phyloP scores from a whole-genome alignment of 306 rosid genomes.

The Cucumis cinereus region DNA sequence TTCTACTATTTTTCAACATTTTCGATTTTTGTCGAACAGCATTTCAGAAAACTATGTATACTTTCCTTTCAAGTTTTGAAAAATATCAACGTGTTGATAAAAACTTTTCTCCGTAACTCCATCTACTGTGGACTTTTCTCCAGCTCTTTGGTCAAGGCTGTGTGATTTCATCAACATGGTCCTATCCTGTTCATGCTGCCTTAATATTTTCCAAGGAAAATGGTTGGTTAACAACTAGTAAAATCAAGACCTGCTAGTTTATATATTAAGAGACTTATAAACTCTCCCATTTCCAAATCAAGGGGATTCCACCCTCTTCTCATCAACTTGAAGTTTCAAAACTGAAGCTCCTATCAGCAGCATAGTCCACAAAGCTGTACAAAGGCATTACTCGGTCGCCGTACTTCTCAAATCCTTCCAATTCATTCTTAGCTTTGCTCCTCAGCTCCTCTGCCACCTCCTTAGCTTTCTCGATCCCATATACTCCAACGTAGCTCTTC shows the following conservation, averaged over 20 bases:
- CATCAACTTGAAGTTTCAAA: constrained; percentile 28
- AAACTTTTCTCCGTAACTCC: not conserved
- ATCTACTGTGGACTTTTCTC: not conserved
- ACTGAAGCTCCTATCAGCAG: constrained; percentile 62
- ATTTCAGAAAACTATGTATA: not conserved
- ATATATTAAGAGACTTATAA: not conserved
- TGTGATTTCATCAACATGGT: not conserved
- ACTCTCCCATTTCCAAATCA: not conserved
- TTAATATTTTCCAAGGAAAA: not conserved
- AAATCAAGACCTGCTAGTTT: not conserved
- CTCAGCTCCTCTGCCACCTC: constrained; percentile 71
- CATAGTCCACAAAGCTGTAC: constrained; percentile 89
- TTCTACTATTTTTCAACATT: not conserved
- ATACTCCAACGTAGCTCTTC: constrained; percentile 54
- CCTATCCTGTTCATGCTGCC: not conserved
- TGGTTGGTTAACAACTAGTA: not conserved
- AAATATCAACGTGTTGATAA: not conserved
- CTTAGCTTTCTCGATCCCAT: constrained; percentile 67
- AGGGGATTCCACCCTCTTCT: not conserved
- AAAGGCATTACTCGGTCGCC: constrained; percentile 65
- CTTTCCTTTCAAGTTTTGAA: not conserved
- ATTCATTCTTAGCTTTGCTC: constrained; percentile 56
- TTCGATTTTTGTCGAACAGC: not conserved
- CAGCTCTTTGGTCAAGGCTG: not conserved
- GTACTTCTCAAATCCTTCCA: constrained; percentile 73